These are phyloP conservation scores for Epichloe hybrida DNA, from an alignment of 2,329 filamentous ascomycete genomes.

Conservation along the genomic window DNA sequence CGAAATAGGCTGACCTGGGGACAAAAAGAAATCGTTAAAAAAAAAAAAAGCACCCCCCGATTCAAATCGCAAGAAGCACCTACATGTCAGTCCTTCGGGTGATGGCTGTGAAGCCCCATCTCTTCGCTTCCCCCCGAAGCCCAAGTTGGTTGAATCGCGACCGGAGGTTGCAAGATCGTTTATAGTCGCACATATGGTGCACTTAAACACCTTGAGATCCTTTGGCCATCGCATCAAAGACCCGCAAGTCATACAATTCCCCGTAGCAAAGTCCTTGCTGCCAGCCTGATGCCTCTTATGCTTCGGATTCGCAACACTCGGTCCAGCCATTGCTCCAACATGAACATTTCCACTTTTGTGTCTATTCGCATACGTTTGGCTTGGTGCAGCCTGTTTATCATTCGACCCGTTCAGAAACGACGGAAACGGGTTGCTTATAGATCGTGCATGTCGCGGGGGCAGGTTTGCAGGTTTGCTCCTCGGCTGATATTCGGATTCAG, in stretches of 20 bases:
- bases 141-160: conserved; percentile 5
- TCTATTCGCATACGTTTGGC: conserved; percentile 18
- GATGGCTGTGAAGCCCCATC: not conserved
- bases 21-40: not conserved
- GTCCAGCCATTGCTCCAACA: conserved; percentile 9
- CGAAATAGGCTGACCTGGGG: conserved; percentile 19
- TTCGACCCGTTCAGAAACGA: conserved; percentile 51
- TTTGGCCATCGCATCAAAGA: conserved; percentile 68
- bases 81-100: conserved; percentile 1
- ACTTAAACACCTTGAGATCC: conserved; percentile 61
- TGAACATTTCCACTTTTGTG: conserved; percentile 18
- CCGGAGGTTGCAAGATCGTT: conserved; percentile 49
- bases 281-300: conserved; percentile 21
- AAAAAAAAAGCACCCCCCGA: not conserved
- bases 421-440: conserved; percentile 70
- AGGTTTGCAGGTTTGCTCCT: conserved; percentile 10
- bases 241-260: conserved; percentile 77
- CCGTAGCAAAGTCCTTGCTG: conserved; percentile 48
- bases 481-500: conserved; percentile 27
- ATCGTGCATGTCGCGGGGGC: conserved; percentile 29
- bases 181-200: conserved; percentile 71
- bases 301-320: conserved; percentile 9
- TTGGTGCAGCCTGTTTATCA: conserved; percentile 33
- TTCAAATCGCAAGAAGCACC: not conserved
- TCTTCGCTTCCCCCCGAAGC: conserved; percentile 1